These are phyloP conservation scores for Puccinia coronata DNA, from an alignment of 1,284 basidiomycete species.

Conservation along the genomic window DNA sequence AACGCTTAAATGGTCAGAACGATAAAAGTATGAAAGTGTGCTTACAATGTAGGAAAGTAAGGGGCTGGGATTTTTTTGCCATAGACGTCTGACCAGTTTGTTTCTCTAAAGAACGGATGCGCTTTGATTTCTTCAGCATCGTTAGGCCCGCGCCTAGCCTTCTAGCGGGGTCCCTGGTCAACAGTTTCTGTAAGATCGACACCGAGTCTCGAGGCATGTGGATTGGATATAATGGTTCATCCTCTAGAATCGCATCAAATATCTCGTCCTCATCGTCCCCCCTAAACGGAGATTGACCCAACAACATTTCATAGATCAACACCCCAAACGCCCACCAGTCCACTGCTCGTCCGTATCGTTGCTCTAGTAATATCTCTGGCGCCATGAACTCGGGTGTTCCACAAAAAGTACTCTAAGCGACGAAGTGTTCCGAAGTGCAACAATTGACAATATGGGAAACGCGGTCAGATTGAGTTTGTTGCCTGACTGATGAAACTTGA, in stretches of 20 bases:
- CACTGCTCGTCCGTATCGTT: slow-evolving; percentile 95
- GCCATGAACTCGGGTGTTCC: slow-evolving; percentile 99
- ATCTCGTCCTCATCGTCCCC: slow-evolving; percentile 99
- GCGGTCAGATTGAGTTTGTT: neutral
- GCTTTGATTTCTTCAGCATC: slow-evolving; percentile 98
- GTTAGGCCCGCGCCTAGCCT: slow-evolving; percentile 86
- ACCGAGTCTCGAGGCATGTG: slow-evolving; percentile 99
- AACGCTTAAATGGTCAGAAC: neutral
- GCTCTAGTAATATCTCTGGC: slow-evolving; percentile 97
- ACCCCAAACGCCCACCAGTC: slow-evolving; percentile 99
- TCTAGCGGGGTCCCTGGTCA: slow-evolving; percentile 87
- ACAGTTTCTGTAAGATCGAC: slow-evolving; percentile 88
- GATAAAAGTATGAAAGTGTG: slow-evolving; percentile 50
- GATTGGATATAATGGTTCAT: slow-evolving; percentile 97
- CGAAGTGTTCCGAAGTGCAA: neutral
- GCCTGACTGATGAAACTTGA: neutral
- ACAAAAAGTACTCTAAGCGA: slow-evolving; percentile 79
- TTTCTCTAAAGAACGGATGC: slow-evolving; percentile 97
- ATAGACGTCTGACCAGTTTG: slow-evolving; percentile 92
- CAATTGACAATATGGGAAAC: neutral
- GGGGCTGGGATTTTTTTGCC: slow-evolving; percentile 95
- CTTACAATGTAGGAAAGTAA: slow-evolving; percentile 94
- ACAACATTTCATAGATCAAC: slow-evolving; percentile 96
- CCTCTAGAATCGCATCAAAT: slow-evolving; percentile 97
- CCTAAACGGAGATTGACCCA: slow-evolving; percentile 98